Evolutionary conservation across 2,329 filamentous ascomycete genomes (phyloP), one percentile per base, ranked within the genome.

Genomic region (Cercospora canescens): DNA sequence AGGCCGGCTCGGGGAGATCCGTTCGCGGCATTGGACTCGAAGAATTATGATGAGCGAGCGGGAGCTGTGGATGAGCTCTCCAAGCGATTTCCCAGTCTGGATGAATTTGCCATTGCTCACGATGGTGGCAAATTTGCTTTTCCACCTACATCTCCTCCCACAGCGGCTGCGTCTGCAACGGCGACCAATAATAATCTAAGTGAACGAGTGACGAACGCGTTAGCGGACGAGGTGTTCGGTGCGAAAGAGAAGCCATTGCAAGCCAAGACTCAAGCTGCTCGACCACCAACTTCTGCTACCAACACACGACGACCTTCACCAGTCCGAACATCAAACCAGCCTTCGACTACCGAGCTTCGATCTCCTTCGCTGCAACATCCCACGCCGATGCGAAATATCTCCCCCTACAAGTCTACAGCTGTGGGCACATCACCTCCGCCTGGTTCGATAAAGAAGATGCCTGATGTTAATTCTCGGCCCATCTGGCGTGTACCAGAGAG

Each of bases 71-170:
- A 98, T 71, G 94, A 98, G 74, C 82, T 97, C 28, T 93, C 94
- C 0, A 86, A 88, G 30, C 87, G 91, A 60, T 99, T 97, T 72
- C 95, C 95, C 0, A 94, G 92, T 6, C 83, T 99, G 26, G 94
- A 98, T 74, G 92, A 98, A 72, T 99, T 99, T 75, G 90, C 94
- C 3, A 83, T 99, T 18, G 82, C 97, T 52, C 93, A 96, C 72
- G 93, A 98, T 57, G 67, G 62, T 3, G 65, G 62, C 2, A 71
- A 70, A 34, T 71, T 71, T 41, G 57, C 70, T 9, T 70, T 70
- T 11, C 37, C 66, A 1, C 58, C 64, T 1, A 65, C 52, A 2
- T 59, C 70, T n/a, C 56, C 66, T 21, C 60, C 66, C 3, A 30
- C 54, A 14, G 77, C 83, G n/a, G 79, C 82, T 6, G 79, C 82